Percentiles rank a stretch among this genome's conserved stretches.
phyloP scores from a whole-genome alignment of 306 rosid genomes.

The Purshia tridentata region DNA sequence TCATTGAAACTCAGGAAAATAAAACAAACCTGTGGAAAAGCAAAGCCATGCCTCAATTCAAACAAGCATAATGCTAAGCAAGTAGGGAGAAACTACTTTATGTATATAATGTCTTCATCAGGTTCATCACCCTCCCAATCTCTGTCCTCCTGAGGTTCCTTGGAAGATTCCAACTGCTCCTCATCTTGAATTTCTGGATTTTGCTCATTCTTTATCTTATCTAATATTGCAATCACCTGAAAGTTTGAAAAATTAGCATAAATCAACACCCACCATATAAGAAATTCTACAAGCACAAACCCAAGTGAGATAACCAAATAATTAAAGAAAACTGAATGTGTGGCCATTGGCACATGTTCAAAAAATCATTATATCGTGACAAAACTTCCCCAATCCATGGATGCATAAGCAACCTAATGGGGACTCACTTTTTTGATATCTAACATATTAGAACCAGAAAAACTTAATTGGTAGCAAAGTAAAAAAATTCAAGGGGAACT shows the following conservation, averaged over 20 bases:
- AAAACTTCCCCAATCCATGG: background rate
- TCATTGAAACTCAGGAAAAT: background rate
- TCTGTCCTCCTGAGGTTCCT: constrained; percentile 35
- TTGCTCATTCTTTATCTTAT: constrained; percentile 70
- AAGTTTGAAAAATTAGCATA: constrained; percentile 27
- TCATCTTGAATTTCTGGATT: constrained; percentile 26
- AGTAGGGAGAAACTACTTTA: constrained; percentile 47
- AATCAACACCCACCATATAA: constrained; percentile 7
- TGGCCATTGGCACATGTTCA: background rate
- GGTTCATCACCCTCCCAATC: constrained; percentile 72
- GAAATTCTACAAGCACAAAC: constrained; percentile 16
- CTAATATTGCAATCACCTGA: constrained; percentile 89
- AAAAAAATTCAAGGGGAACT: background rate
- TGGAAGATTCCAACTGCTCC: constrained; percentile 44
- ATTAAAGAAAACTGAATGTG: background rate
- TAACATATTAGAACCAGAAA: background rate
- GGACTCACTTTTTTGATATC: background rate
- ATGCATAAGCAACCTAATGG: background rate
- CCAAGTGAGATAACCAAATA: constrained; percentile 1
- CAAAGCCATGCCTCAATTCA: constrained; percentile 16
- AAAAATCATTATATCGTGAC: background rate
- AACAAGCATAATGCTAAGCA: constrained; percentile 24
- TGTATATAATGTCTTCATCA: constrained; percentile 70
- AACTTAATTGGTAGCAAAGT: too few relatives aligned
- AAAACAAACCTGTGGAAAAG: constrained; percentile 44